phyloP scores from a whole-genome alignment of 345 rosid genomes.

The Orychophragmus violaceus region DNA sequence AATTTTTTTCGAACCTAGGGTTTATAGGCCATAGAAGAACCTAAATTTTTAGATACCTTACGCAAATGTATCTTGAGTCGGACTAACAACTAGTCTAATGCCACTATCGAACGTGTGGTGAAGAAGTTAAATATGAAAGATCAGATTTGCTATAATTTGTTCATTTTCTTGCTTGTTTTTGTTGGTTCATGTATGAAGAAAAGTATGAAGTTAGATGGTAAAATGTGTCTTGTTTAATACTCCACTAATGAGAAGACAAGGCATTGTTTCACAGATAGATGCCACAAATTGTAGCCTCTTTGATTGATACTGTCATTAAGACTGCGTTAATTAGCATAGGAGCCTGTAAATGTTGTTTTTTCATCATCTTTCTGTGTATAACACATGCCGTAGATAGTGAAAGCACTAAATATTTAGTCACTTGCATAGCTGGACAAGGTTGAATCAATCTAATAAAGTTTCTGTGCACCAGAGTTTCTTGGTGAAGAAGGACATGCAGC shows the following conservation, averaged over 20 bases:
- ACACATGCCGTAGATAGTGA: background rate
- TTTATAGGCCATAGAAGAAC: background rate
- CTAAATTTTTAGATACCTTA: background rate
- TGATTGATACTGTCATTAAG: background rate
- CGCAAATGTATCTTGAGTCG: background rate
- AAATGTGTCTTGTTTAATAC: background rate
- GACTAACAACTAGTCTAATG: background rate
- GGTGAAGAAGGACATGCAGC: conserved; percentile 66
- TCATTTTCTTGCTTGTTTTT: background rate
- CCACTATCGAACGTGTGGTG: background rate
- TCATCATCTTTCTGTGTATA: background rate
- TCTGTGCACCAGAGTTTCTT: conserved; percentile 47
- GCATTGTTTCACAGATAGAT: conserved; percentile 34
- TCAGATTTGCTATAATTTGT: background rate
- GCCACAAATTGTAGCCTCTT: background rate
- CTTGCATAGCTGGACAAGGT: background rate
- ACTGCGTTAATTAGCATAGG: background rate
- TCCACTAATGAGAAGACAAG: no score
- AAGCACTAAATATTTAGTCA: background rate
- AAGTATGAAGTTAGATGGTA: background rate
- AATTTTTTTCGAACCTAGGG: background rate
- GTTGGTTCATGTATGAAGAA: background rate
- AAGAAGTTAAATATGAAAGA: background rate
- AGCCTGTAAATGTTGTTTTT: conserved; percentile 5
- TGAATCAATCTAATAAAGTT: conserved; percentile 12